A percentile compares a stretch with the other conserved stretches of the same genome.
These are phyloP conservation scores for Posidonia australis DNA, from an alignment of 106 monocot genomes.

Conservation along the genomic window DNA sequence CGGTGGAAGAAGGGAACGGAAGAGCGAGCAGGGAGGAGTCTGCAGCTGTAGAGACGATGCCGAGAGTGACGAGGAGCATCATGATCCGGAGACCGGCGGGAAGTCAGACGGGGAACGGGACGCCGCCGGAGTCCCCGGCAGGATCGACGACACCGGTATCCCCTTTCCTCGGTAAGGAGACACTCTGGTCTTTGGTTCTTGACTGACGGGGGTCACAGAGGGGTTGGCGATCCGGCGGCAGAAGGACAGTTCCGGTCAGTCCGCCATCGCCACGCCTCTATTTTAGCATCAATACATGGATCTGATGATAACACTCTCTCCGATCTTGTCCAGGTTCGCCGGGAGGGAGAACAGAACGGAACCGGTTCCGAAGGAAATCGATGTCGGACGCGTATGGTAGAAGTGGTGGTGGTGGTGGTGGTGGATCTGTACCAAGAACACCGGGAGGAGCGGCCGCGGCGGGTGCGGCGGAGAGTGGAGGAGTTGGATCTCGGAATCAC, in stretches of 20 bases:
- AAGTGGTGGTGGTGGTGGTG: not conserved
- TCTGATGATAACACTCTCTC: not conserved
- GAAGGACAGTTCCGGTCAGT: not conserved
- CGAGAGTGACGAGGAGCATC: conserved; percentile 80
- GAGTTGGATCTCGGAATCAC: not conserved
- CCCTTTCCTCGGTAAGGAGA: conserved; percentile 62
- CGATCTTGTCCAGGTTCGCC: conserved; percentile 9
- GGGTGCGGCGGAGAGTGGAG: not conserved
- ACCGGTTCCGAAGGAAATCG: conserved; percentile 21
- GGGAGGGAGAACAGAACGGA: conserved; percentile 17
- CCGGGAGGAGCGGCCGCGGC: not conserved
- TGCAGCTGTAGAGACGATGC: conserved; percentile 29
- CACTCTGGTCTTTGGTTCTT: conserved; percentile 7
- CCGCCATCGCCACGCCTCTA: not conserved
- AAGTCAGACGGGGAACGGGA: conserved; percentile 11
- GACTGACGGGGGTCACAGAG: conserved; percentile 2
- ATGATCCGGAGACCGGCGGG: conserved; percentile 72
- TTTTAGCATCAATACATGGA: not conserved
- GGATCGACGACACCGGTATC: conserved; percentile 61
- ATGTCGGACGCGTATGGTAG: conserved; percentile 23
- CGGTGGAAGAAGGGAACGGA: not conserved
- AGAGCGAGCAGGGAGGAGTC: not conserved
- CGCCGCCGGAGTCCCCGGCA: conserved; percentile 60
- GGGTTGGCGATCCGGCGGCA: not conserved
- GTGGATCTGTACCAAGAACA: no score